Base-by-base conservation (phyloP, 2,329 filamentous ascomycete species). In the Aspergillus clavatus region DNA sequence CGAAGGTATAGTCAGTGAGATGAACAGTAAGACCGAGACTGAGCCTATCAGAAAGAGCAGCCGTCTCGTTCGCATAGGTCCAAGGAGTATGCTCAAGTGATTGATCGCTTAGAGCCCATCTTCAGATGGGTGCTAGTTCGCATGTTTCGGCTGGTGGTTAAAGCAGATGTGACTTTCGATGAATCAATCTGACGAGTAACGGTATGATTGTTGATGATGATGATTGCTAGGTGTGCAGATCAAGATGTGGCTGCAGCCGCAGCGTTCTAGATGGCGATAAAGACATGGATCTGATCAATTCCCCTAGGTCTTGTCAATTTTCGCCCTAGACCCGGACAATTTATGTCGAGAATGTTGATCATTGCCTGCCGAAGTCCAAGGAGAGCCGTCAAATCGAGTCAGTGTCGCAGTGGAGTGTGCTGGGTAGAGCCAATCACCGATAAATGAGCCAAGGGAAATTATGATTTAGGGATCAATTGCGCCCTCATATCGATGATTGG, bases 201-300 rank as follows among this genome's bases (percentile, higher is more conserved):
- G n/a, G n/a, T n/a, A n/a, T 24, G 23, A 24, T 24, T 4, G 4
- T 8, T 24, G 16, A 33, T 7, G 16, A 33, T 16, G 29, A n/a
- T 33, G 18, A 33, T 7, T 33, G 16, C 29, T 7, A 4, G 8
- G 29, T 41, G 7, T 29, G 38, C 35, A 43, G 40, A 56, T 49
- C 51, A 52, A 54, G 57, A 58, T 62, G 59, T 62, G 60, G 60
- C 57, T 56, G 61, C 54, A 59, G 57, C 52, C 43, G 36, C 47
- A 43, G 43, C 40, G 33, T 38, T 38, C 43, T 53, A 45, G 38
- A 31, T 31, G 40, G 42, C 52, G 48, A 46, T 44, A 54, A 46
- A 46, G 47, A 42, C 43, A 48, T 50, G 42, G 44, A 45, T 46
- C 45, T 42, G 16, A 18, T 11, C 14, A 10, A 10, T 14, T 4